Conservation (phyloP, 306 rosid species). For the Cicer yamashitae region DNA sequence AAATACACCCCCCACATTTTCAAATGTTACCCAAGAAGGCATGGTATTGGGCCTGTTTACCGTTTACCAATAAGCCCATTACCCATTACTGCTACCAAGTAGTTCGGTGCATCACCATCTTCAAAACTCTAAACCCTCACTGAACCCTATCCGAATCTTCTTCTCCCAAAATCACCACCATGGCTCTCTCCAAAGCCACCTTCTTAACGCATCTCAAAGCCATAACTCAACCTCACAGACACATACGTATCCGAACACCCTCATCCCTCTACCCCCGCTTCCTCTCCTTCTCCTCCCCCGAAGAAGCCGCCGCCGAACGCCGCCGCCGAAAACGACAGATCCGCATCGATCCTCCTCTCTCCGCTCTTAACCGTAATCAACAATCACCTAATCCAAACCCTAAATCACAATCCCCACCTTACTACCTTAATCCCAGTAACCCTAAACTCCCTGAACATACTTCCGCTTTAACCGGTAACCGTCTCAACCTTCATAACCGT, state of each 20-base stretch:
- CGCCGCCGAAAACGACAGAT: constrained; percentile 96
- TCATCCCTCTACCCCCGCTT: constrained; percentile 56
- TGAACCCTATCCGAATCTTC: constrained; percentile 33
- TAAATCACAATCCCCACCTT: constrained; percentile 54
- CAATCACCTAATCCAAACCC: constrained; percentile 44
- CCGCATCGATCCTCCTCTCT: constrained; percentile 94
- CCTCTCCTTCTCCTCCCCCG: constrained; percentile 86
- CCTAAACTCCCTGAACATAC: constrained; percentile 87
- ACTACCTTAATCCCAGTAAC: constrained; percentile 74
- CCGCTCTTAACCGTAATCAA: constrained; percentile 75
- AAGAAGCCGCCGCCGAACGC: constrained; percentile 96
- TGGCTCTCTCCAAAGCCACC: constrained; percentile 78
- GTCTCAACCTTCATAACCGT: constrained; percentile 80
- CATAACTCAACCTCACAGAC: constrained; percentile 49
- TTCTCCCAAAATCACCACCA: not conserved
- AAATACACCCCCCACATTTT: too few relatives aligned
- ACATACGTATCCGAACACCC: constrained; percentile 26
- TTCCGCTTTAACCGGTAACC: constrained; percentile 78
- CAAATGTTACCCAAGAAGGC: too few relatives aligned
- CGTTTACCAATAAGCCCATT: not conserved
- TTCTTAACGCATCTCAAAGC: constrained; percentile 61
- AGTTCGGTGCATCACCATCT: not conserved
- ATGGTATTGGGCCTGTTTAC: not conserved
- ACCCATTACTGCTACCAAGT: not conserved
- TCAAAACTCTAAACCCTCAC: constrained; percentile 46